Base-by-base conservation (phyloP, 2,329 filamentous ascomycete genomes). In the Ciborinia camelliae region DNA sequence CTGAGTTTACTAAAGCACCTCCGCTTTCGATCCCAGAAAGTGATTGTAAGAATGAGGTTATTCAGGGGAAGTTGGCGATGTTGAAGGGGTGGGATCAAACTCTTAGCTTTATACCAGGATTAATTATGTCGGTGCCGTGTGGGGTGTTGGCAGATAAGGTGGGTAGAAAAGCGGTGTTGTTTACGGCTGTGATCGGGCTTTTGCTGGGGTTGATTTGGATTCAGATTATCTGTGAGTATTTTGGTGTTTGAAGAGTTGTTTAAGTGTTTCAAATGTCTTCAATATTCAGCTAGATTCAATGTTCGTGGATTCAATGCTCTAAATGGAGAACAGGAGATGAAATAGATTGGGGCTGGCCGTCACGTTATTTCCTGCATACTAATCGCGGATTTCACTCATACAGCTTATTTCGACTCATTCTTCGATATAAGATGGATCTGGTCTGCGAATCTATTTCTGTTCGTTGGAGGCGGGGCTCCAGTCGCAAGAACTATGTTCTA, bases 61-160 rank as follows among this genome's bases (percentile, higher is more conserved):
- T 87, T 0, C 83, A 86, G 68, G 77, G 79, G 32, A 77, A 79
- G 26, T 75, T 86, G 51, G 82, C 84, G 15, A 79, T 81, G 76
- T 74, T 86, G 23, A 76, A 77, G 48, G 83, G 82, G 0, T 82
- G 81, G 77, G 69, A 75, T 51, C 68, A 74, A 26, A 78, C 80
- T 1, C 75, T 82, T 37, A 78, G 82, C 41, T 78, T 79, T 64
- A 71, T 84, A 4, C 79, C 82, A 12, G 78, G 79, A 80, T 68
- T 70, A 20, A 32, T 68, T 12, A 32, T 62, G 23, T 63, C 66
- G 48, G 67, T 67, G n/a, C 67, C 67, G 6, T 70, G 68, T 47
- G 67, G 68, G 5, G 48, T 62, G n/a, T 26, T 69, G 23, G 64
- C 67, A 9, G 67, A 70, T 59, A 69, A 63, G 23, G 45, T 66